phyloP scores from a whole-genome alignment of 73 alveolate species.

The Symbiodinium pilosum region DNA sequence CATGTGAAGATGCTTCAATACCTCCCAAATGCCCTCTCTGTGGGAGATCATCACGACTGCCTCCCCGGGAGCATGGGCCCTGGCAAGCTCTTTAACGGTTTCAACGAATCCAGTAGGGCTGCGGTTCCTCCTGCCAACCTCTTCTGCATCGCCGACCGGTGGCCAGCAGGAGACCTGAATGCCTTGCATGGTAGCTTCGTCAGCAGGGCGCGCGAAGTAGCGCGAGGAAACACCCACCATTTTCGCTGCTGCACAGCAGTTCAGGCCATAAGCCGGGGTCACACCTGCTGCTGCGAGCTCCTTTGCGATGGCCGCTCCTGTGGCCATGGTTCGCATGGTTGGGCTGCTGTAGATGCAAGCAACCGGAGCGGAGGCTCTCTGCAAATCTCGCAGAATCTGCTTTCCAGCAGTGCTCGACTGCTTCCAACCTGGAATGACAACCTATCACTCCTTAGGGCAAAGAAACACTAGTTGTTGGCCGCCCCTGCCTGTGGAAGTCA shows the following conservation, averaged over 20 bases:
- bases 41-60: constrained; percentile 59
- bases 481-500: constrained; percentile 41
- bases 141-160: constrained; percentile 42
- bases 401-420: constrained; percentile 56
- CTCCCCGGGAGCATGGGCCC: constrained; percentile 21
- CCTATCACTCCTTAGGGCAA: too few species aligned
- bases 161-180: constrained; percentile 46
- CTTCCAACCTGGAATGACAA: constrained; percentile 27
- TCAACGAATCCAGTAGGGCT: constrained; percentile 34
- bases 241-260: constrained; percentile 90
- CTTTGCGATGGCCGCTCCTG: constrained; percentile 55
- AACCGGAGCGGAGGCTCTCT: background rate
- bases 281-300: background rate
- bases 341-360: constrained; percentile 73
- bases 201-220: constrained; percentile 14
- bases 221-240: constrained; percentile 41
- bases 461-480: background rate
- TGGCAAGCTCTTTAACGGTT: constrained; percentile 26
- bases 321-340: constrained; percentile 57
- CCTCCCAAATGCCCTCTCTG: constrained; percentile 89
- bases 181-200: constrained; percentile 30
- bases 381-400: constrained; percentile 22
- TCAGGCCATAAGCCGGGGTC: constrained; percentile 67
- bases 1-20: constrained; percentile 15
- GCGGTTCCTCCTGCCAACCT: constrained; percentile 24